Evolutionary conservation across 192 early-diverging fungal genomes (phyloP), one percentile per base, ranked within the genome.

Genomic region (Backusella mclennaniae): DNA sequence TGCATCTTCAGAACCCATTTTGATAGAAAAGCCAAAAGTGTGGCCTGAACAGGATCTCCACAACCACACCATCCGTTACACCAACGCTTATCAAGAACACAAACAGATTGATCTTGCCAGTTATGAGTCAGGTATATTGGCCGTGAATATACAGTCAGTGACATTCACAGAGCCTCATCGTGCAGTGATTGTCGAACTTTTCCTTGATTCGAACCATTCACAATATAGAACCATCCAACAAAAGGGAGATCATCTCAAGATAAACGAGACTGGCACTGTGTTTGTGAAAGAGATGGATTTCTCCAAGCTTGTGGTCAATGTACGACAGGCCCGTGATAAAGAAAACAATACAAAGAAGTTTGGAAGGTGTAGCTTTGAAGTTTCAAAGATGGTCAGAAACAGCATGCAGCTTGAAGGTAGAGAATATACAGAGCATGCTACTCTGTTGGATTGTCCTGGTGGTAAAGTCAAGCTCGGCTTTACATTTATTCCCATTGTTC

Each of bases 251-350:
- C 35, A 44, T 79, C 80, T 79, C 19, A 44, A 66, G 14, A 77
- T 71, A 70, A 76, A 85, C 56, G 86, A 87, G 46, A 75, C 80
- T 44, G 82, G 74, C 15, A 85, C 87, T 46, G 85, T 82, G n/a
- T 87, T 87, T 79, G 82, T 89, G 49, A 87, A 87, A 56, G 86
- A 89, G 49, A 75, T 89, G 75, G 86, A 89, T 63, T 89, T 84
- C 26, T 84, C 88, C 7, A 84, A 79, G 44, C 12, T 89, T 14
- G 53, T 77, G 3, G 76, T 89, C 31, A 23, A 79, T 23, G 73
- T 89, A 56, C 83, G 78, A 35, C 76, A 84, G 29, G 76, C 71
- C 17, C 39, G 67, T 21, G 73, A 80, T 46, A 77, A 82, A 9
- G 83, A 85, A 38, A 85, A 88, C 31, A 72, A 76, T 17, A n/a